phyloP scores from a whole-genome alignment of 202 grass and related monocot species.

The Tripidium arundinaceum region DNA sequence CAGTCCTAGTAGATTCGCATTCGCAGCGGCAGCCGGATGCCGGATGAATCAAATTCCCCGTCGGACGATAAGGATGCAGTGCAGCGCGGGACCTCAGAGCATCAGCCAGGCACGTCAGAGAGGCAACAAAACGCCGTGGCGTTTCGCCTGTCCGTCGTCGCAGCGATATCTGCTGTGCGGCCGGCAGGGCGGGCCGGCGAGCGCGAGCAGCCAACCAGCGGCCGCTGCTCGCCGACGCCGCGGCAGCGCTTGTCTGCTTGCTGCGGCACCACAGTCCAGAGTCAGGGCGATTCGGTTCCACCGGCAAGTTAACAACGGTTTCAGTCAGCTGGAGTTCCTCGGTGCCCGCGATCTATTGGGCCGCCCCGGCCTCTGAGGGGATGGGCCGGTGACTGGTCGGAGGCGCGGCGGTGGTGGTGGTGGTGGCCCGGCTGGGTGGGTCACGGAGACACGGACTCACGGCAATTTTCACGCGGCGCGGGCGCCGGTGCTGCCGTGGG shows the following conservation, averaged over 20 bases:
- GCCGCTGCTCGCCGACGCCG: neutral
- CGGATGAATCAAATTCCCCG: neutral
- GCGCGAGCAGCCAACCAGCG: neutral
- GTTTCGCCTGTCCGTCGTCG: neutral
- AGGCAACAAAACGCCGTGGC: slow-evolving; percentile 10
- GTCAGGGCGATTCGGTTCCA: neutral
- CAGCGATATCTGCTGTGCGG: neutral
- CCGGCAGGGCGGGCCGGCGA: neutral
- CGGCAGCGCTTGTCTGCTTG: neutral
- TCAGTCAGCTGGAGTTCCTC: neutral
- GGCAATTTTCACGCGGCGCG: too few species aligned
- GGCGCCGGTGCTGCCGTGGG: too few species aligned
- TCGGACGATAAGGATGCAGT: too few species aligned
- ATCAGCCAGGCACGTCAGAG: neutral
- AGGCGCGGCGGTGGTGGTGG: too few species aligned
- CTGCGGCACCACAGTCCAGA: neutral
- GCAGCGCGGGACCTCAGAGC: too few species aligned
- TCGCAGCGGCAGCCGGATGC: neutral
- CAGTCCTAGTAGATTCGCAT: too few species aligned
- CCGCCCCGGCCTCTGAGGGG: too few species aligned
- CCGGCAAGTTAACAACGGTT: neutral
- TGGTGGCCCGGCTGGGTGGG: too few species aligned
- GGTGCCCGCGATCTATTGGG: neutral
- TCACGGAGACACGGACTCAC: too few species aligned
- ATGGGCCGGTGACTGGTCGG: too few species aligned